These are phyloP conservation scores for Antitrichia curtipendula DNA, from an alignment of 225 moss, liverwort and hornwort genomes.

Conservation along the genomic window DNA sequence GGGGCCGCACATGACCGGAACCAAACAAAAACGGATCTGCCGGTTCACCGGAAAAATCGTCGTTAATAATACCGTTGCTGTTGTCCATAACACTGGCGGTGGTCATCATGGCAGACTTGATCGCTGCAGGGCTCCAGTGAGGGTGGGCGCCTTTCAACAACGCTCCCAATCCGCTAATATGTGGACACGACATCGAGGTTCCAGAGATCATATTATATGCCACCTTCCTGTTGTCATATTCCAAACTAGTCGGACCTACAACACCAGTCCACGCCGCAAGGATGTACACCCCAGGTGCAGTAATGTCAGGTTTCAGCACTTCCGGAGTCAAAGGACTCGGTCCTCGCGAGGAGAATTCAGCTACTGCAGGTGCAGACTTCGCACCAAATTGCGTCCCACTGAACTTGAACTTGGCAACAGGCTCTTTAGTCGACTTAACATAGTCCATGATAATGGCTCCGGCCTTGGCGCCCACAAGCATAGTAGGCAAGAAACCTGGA, in stretches of 20 bases:
- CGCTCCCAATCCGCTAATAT: constrained; percentile 28
- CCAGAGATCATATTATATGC: constrained; percentile 26
- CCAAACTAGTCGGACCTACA: not conserved
- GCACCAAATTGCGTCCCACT: constrained; percentile 28
- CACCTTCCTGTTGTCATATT: not conserved
- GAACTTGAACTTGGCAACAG: constrained; percentile 28
- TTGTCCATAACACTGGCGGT: constrained; percentile 16
- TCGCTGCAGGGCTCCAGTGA: constrained; percentile 41
- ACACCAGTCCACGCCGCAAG: constrained; percentile 44
- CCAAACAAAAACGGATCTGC: constrained; percentile 24
- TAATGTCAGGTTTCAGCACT: constrained; percentile 45
- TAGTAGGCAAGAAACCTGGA: constrained; percentile 38
- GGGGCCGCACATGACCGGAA: constrained; percentile 36
- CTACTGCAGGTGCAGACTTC: constrained; percentile 43
- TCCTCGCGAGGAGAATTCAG: constrained; percentile 59
- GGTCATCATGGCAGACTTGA: constrained; percentile 51
- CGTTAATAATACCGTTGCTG: not conserved
- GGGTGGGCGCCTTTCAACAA: constrained; percentile 17
- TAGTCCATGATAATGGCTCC: constrained; percentile 26
- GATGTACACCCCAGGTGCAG: constrained; percentile 50
- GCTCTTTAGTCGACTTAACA: not conserved
- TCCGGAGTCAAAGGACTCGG: constrained; percentile 13
- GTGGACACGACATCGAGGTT: constrained; percentile 51
- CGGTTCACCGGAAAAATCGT: not conserved
- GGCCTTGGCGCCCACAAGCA: constrained; percentile 5